Evolutionary conservation across 1,284 basidiomycete species (phyloP).

Genomic region (Leccinum pachyderme): DNA sequence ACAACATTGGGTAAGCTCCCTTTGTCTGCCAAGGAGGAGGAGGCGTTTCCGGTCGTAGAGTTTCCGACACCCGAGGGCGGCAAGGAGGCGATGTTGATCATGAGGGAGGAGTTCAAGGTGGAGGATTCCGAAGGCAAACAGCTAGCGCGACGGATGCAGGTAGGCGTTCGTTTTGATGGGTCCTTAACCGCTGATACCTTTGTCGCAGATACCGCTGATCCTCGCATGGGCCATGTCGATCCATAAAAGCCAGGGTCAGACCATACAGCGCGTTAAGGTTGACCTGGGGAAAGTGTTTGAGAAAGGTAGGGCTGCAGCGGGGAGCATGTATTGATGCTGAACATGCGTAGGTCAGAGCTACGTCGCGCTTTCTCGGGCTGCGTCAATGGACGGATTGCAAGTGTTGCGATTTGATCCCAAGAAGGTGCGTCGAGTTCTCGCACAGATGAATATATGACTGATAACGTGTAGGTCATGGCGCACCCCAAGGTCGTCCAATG

Average conservation of each 20-base stretch:
- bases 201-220: conserved; percentile 54
- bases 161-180: conserved; percentile 4
- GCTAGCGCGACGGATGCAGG: conserved; percentile 55
- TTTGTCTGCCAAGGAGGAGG: conserved; percentile 24
- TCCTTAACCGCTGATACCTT: neutral
- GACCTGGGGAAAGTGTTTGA: conserved; percentile 68
- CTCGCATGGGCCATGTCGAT: conserved; percentile 79
- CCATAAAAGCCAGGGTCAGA: conserved; percentile 80
- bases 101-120: conserved; percentile 63
- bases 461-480: conserved; percentile 42
- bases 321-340: conserved; percentile 1
- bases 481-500: conserved; percentile 52
- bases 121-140: conserved; percentile 68
- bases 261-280: conserved; percentile 64
- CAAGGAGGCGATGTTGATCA: conserved; percentile 49
- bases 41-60: conserved; percentile 59
- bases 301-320: conserved; percentile 45
- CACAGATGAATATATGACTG: neutral
- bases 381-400: conserved; percentile 76
- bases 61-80: conserved; percentile 49
- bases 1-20: conserved; percentile 1
- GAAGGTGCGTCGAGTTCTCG: conserved; percentile 45
- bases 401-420: conserved; percentile 71
- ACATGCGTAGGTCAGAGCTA: conserved; percentile 63
- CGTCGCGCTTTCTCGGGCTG: conserved; percentile 82